phyloP scores from a whole-genome alignment of 2,329 filamentous ascomycete species.

The Zelopaecilomyces penicillatus region DNA sequence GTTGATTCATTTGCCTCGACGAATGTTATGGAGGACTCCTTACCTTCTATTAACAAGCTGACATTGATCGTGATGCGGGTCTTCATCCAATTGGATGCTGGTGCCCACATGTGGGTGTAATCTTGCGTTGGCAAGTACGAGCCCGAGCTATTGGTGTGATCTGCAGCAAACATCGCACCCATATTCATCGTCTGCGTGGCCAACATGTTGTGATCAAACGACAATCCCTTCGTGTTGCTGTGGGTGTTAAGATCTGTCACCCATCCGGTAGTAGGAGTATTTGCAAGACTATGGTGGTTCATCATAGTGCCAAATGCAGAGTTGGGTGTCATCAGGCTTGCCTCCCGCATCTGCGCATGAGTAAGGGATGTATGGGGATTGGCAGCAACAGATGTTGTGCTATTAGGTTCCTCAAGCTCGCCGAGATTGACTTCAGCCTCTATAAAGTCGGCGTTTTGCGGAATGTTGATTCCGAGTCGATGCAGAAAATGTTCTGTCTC shows the following conservation, averaged over 20 bases:
- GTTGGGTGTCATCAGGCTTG: not conserved
- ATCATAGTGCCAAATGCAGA: not conserved
- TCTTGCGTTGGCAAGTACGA: slow-evolving; percentile 5
- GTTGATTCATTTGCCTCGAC: not conserved
- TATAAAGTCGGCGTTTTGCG: slow-evolving; percentile 51
- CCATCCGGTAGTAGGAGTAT: no score
- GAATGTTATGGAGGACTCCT: slow-evolving; percentile 3
- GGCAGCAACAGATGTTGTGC: not conserved
- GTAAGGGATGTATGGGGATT: no score
- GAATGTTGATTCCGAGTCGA: slow-evolving; percentile 53
- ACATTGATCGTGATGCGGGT: slow-evolving; percentile 29
- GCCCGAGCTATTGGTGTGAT: not conserved
- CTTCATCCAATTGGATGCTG: slow-evolving; percentile 15
- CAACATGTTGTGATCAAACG: not conserved
- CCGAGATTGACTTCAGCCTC: slow-evolving; percentile 45
- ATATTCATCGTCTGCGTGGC: not conserved
- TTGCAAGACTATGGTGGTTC: no score
- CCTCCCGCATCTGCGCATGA: no score
- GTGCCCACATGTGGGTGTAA: slow-evolving; percentile 4
- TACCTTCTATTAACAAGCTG: slow-evolving; percentile 25
- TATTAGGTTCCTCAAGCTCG: slow-evolving; percentile 22
- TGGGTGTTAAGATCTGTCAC: not conserved
- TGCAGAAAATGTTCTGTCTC: slow-evolving; percentile 70
- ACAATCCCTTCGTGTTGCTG: not conserved
- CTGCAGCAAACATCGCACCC: not conserved